Evolutionary conservation across 179 eudicot species (phyloP).

Genomic region (Camellia oleifera): DNA sequence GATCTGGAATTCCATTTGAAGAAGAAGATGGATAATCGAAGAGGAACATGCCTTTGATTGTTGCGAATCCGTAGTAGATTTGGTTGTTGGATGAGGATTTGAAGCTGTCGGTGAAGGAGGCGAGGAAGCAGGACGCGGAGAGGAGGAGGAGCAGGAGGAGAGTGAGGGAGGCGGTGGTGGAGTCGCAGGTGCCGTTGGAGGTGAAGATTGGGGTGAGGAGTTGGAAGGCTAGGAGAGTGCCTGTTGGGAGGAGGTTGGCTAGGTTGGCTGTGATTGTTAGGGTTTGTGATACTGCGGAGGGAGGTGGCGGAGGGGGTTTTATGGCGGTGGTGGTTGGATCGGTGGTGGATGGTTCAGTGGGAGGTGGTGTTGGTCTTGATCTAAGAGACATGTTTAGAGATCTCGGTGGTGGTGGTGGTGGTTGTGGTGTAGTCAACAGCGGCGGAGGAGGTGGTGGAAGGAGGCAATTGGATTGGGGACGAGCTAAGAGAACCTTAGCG

Average conservation of each 20-base stretch:
- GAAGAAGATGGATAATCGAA: slow-evolving; percentile 38
- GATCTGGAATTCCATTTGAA: slow-evolving; percentile 23
- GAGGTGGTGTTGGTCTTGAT: slow-evolving; percentile 15
- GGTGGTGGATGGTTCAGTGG: neutral
- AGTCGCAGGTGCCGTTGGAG: slow-evolving; percentile 67
- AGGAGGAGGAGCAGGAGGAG: slow-evolving; percentile 44
- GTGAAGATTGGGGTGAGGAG: slow-evolving; percentile 79
- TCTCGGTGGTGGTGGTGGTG: neutral
- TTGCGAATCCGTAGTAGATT: slow-evolving; percentile 69
- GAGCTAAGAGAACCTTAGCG: no score
- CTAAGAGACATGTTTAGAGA: slow-evolving; percentile 26
- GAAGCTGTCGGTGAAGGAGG: slow-evolving; percentile 75
- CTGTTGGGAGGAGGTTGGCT: slow-evolving; percentile 88
- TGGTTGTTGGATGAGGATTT: slow-evolving; percentile 42
- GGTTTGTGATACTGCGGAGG: slow-evolving; percentile 35
- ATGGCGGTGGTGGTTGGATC: neutral
- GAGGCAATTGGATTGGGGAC: no score
- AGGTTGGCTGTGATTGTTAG: slow-evolving; percentile 63
- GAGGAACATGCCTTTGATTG: slow-evolving; percentile 64
- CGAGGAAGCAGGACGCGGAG: slow-evolving; percentile 65
- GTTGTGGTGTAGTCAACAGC: no score
- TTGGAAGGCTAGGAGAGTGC: slow-evolving; percentile 86
- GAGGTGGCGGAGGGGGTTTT: slow-evolving; percentile 10
- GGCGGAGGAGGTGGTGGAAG: no score
- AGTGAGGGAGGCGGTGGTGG: slow-evolving; percentile 52